Evolutionary conservation across 306 rosid genomes (phyloP).

Genomic region (Benincasa hispida): DNA sequence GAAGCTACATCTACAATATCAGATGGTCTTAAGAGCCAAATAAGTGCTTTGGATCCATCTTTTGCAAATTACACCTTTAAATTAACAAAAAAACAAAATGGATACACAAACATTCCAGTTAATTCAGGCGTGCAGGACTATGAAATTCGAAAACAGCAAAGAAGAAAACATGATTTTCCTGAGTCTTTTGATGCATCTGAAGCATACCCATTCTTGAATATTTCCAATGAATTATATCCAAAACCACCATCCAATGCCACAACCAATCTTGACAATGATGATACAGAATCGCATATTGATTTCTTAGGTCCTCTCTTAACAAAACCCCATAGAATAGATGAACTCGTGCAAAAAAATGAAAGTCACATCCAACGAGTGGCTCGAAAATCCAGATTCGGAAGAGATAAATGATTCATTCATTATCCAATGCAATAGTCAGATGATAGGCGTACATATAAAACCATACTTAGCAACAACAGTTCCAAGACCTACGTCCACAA

Average conservation of each 20-base stretch:
- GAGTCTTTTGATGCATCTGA: constrained; percentile 45
- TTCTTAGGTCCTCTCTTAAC: constrained; percentile 30
- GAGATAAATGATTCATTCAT: too few relatives aligned
- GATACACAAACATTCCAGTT: constrained; percentile 13
- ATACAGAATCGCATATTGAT: constrained; percentile 23
- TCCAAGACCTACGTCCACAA: background rate
- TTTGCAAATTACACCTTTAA: constrained; percentile 54
- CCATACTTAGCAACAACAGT: background rate
- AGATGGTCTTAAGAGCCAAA: constrained; percentile 72
- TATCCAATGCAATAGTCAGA: too few relatives aligned
- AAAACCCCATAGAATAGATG: constrained; percentile 28
- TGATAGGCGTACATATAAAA: background rate
- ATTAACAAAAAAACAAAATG: constrained; percentile 18
- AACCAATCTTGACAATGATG: constrained; percentile 18
- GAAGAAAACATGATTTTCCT: constrained; percentile 8
- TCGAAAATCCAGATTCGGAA: constrained; percentile 70
- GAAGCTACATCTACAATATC: too few relatives aligned
- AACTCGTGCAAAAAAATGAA: constrained; percentile 37
- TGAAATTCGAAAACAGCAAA: constrained; percentile 17
- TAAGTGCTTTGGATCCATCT: constrained; percentile 71
- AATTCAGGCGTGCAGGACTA: constrained; percentile 6
- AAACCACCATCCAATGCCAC: constrained; percentile 14
- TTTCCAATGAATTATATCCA: constrained; percentile 20
- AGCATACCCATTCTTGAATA: constrained; percentile 14
- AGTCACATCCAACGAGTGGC: constrained; percentile 27